Evolutionary conservation across 176 grass and related monocot species (phyloP), one percentile per base, ranked within the genome.

Genomic region (Musa acuminata): DNA sequence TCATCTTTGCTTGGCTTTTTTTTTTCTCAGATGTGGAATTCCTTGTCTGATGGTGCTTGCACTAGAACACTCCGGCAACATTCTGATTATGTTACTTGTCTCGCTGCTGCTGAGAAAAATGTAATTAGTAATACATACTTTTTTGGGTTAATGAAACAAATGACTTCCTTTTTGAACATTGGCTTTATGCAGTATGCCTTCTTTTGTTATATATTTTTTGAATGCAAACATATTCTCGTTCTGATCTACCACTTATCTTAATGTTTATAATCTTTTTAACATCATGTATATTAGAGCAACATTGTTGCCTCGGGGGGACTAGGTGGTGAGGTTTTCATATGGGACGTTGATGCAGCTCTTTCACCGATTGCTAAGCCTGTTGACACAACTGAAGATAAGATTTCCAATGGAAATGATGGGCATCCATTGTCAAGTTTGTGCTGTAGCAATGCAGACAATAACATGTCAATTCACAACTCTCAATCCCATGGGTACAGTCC

Each of bases 1-100:
- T 49, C 52, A 58, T 51, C 19, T n/a, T 20, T 80, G 64, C 62
- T 78, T 75, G 49, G 35, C 13, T 7, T 68, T n/a, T 81, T 74
- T 77, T 49, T 22, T 22, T 22, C 22, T 25, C 80, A 98, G 94
- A 82, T 79, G 13, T 98, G 94, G 94, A 93, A 91, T 91, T 93
- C 75, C 82, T 87, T 89, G 64, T 89, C 87, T 11, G 85, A 91
- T 78, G 90, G 88, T 76, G 75, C 76, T 82, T 98, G 90, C 74
- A 89, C 90, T 24, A 93, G 82, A 69, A 93, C 90, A 21, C 85
- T 91, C 20, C 90, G 78, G 29, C 94, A 93, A 69, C 90, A 93
- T 85, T 93, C 90, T 78, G 94, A 98, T 87, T 98, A 93, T 69
- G 87, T 91, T 62, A 93, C 80, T 49, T 93, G 94, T 83, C 94